Evolutionary conservation across 805 yeast genomes (phyloP).

Genomic region (Brettanomyces custersianus): DNA sequence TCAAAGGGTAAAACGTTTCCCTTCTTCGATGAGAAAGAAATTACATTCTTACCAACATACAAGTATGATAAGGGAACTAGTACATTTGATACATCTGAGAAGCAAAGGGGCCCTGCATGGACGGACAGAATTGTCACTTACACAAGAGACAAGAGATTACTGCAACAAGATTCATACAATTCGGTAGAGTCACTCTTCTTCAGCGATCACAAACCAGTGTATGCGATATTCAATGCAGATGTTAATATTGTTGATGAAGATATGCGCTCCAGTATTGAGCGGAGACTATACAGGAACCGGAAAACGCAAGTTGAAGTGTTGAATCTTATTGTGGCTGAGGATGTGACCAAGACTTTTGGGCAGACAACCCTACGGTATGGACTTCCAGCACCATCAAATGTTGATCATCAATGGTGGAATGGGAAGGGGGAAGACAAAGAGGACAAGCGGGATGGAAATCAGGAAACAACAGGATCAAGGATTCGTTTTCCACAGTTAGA

Average conservation of each 20-base stretch:
- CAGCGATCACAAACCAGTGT: conserved; percentile 90
- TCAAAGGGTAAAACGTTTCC: conserved; percentile 70
- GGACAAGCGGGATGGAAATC: conserved; percentile 31
- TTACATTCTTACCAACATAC: conserved; percentile 84
- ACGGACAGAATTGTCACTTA: conserved; percentile 77
- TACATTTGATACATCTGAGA: conserved; percentile 81
- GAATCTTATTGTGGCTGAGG: conserved; percentile 17
- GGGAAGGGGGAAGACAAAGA: conserved; percentile 31
- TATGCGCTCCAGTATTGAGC: conserved; percentile 38
- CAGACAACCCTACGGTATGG: conserved; percentile 26
- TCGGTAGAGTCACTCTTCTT: conserved; percentile 48
- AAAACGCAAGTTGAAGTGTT: conserved; percentile 33
- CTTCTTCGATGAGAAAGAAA: conserved; percentile 71
- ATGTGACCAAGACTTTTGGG: conserved; percentile 9
- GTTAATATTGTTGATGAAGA: conserved; percentile 59
- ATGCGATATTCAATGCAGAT: conserved; percentile 55
- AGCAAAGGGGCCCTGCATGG: conserved; percentile 94
- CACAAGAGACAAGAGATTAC: conserved; percentile 39
- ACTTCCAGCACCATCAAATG: conserved; percentile 78
- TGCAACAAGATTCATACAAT: conserved; percentile 54
- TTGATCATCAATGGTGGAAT: conserved; percentile 78
- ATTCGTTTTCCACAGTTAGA: conserved; percentile 43
- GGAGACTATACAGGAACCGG: conserved; percentile 45
- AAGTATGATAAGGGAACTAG: conserved; percentile 85
- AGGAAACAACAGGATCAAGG: conserved; percentile 41